Percentiles rank a stretch among this genome's conserved stretches.
Conservation (phyloP, 305 asterid species). For the Plantago rigida region DNA sequence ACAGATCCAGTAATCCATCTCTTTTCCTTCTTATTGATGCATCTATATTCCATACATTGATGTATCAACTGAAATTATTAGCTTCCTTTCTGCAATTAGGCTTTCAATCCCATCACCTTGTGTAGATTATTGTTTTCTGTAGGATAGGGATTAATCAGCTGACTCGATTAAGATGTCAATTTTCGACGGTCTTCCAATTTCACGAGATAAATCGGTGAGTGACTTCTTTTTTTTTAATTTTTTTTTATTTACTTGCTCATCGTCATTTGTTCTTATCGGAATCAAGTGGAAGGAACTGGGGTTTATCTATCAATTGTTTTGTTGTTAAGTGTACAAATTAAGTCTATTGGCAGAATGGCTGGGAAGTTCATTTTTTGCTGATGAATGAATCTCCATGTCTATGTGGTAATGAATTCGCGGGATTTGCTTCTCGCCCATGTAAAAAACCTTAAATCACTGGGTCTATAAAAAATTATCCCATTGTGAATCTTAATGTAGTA, state of each 20-base stretch:
- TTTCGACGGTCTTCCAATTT: slow-evolving; percentile 85
- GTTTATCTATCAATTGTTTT: background rate
- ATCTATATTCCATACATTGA: background rate
- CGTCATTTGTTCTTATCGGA: background rate
- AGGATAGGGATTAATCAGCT: slow-evolving; percentile 37
- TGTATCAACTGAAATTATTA: background rate
- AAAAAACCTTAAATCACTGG: background rate
- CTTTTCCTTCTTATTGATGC: background rate
- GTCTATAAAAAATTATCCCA: background rate
- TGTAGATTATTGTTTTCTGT: background rate
- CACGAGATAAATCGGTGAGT: slow-evolving; percentile 79
- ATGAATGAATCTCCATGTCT: background rate
- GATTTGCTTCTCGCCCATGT: too few relatives aligned
- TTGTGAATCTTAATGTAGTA: background rate
- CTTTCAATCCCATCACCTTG: slow-evolving; percentile 12
- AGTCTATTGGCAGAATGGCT: background rate
- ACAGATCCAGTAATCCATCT: slow-evolving; percentile 35
- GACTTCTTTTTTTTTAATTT: background rate
- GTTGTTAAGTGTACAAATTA: background rate
- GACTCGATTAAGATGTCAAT: slow-evolving; percentile 60
- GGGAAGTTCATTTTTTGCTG: background rate
- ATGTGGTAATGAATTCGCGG: too few relatives aligned
- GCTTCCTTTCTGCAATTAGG: background rate
- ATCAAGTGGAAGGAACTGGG: slow-evolving; percentile 4
- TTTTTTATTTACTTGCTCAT: slow-evolving; percentile 8